phyloP scores from a whole-genome alignment of 768 basidiomycete species.

The Phaeotremella skinneri region DNA sequence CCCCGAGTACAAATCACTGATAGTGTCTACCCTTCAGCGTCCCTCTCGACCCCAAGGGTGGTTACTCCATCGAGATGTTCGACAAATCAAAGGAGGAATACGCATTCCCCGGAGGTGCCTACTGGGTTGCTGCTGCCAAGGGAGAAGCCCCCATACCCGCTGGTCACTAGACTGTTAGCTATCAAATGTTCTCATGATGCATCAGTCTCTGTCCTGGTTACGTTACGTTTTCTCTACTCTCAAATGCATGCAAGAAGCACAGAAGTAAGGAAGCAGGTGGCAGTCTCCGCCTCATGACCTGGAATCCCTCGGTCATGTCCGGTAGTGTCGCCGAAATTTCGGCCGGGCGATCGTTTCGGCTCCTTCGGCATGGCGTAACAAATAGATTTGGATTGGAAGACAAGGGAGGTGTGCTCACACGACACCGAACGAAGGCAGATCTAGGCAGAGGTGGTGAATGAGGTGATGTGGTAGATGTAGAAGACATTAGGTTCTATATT shows the following conservation, averaged over 20 bases:
- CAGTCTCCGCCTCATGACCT: no score
- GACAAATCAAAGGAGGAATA: conserved; percentile 74
- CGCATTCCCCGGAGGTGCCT: conserved; percentile 80
- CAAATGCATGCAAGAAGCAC: no score
- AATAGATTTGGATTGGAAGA: no score
- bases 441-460: not conserved
- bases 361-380: not conserved
- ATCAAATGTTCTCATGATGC: no score
- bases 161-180: not conserved
- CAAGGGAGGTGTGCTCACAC: no score
- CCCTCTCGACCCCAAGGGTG: conserved; percentile 69
- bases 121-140: conserved; percentile 59
- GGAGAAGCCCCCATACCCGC: conserved; percentile 24
- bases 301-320: no score
- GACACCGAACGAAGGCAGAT: not conserved
- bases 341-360: not conserved
- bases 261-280: no score
- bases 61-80: conserved; percentile 83
- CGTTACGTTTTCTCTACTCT: no score
- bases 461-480: not conserved
- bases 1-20: conserved; percentile 53
- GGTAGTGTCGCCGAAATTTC: no score
- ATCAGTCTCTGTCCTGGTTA: no score
- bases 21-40: conserved; percentile 77
- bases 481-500: not conserved